phyloP scores from a whole-genome alignment of 352 stramenopile species.

The Achlya hypogyna region DNA sequence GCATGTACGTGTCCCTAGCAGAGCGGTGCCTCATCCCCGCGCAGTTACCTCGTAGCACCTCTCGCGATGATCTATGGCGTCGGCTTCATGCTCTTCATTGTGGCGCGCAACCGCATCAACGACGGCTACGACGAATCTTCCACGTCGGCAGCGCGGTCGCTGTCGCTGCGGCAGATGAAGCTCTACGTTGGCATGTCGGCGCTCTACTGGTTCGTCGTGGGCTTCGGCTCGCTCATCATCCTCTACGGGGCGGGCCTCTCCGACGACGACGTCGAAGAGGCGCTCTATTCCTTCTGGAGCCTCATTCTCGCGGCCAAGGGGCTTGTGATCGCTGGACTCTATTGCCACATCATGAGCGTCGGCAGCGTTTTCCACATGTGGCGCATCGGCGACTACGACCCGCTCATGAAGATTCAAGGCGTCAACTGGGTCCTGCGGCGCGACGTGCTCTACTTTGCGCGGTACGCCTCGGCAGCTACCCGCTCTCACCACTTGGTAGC shows the following conservation, averaged over 20 bases:
- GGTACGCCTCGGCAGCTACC: background rate
- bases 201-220: conserved; percentile 16
- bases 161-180: conserved; percentile 15
- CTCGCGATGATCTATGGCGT: conserved; percentile 15
- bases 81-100: conserved; percentile 21
- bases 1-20: conserved; percentile 6
- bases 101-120: conserved; percentile 18
- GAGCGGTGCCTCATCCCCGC: background rate
- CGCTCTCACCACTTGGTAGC: background rate
- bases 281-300: conserved; percentile 54
- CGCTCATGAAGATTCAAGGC: conserved; percentile 80
- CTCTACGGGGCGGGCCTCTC: conserved; percentile 32
- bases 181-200: conserved; percentile 14
- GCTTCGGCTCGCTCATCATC: conserved; percentile 12
- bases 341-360: conserved; percentile 53
- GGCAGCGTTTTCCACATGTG: conserved; percentile 60
- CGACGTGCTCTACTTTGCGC: conserved; percentile 78
- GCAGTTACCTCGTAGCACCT: conserved; percentile 15
- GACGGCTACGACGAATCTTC: conserved; percentile 19
- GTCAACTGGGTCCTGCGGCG: conserved; percentile 73
- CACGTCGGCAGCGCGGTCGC: conserved; percentile 14
- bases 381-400: conserved; percentile 72
- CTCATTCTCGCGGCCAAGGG: conserved; percentile 60
- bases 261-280: conserved; percentile 32
- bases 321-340: conserved; percentile 52